Percentiles rank a stretch among this genome's conserved stretches.
Conservation (phyloP, 2,329 filamentous ascomycete genomes). For the Sclerotinia glacialis region DNA sequence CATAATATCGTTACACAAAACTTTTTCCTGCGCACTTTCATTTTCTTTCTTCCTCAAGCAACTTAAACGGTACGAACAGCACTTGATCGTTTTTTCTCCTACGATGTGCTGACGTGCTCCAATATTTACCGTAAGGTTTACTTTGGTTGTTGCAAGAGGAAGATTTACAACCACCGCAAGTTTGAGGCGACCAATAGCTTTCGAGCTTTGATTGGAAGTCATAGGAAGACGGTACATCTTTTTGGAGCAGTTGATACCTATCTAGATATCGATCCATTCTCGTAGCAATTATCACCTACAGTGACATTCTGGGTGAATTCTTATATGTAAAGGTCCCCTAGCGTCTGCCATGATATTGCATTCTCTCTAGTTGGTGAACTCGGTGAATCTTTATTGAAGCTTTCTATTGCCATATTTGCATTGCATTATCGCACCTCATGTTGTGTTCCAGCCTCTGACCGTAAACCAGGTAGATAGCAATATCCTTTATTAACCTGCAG, state of each 20-base stretch:
- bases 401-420: background rate
- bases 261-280: background rate
- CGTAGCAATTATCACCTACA: background rate
- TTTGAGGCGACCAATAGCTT: constrained; percentile 41
- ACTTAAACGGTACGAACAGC: constrained; percentile 37
- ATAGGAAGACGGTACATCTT: constrained; percentile 39
- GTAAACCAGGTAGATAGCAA: background rate
- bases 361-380: background rate
- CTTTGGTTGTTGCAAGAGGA: constrained; percentile 39
- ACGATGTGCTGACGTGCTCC: constrained; percentile 37
- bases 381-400: background rate
- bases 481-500: constrained; percentile 11
- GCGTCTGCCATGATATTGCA: background rate
- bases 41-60: constrained; percentile 30
- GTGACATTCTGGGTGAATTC: background rate
- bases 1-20: background rate
- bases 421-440: background rate
- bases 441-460: constrained; percentile 16
- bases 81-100: constrained; percentile 30
- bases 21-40: constrained; percentile 5
- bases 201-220: constrained; percentile 39
- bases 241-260: background rate
- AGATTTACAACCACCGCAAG: constrained; percentile 35
- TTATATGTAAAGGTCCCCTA: background rate
- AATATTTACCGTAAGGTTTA: constrained; percentile 22